These are phyloP conservation scores for Cercospora zeina DNA, from an alignment of 2,329 filamentous ascomycete genomes.

Conservation along the genomic window DNA sequence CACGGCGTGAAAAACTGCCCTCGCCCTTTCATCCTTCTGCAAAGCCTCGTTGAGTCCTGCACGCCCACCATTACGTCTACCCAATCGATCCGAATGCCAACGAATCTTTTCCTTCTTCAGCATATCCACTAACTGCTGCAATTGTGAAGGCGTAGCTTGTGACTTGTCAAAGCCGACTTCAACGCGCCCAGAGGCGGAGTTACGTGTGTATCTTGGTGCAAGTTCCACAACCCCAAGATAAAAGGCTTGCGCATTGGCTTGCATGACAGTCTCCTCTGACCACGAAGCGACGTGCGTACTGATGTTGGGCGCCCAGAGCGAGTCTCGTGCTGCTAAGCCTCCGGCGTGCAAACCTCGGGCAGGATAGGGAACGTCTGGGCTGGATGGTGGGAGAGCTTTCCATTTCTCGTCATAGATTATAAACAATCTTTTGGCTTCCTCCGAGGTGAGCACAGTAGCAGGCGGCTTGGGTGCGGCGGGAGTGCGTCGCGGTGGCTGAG, in stretches of 20 bases:
- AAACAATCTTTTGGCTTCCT: slow-evolving; percentile 36
- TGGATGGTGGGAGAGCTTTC: slow-evolving; percentile 31
- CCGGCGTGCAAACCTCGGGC: slow-evolving; percentile 34
- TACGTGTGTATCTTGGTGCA: slow-evolving; percentile 31
- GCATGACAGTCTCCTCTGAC: slow-evolving; percentile 38
- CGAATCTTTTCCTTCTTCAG: slow-evolving; percentile 40
- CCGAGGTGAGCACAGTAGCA: slow-evolving; percentile 30
- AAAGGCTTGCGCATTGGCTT: slow-evolving; percentile 40
- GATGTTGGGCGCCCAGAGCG: slow-evolving; percentile 33
- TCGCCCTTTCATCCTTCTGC: slow-evolving; percentile 36
- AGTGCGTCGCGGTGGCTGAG: slow-evolving; percentile 10
- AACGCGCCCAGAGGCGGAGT: slow-evolving; percentile 28
- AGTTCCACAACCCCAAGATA: slow-evolving; percentile 35
- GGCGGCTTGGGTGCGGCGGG: slow-evolving; percentile 27
- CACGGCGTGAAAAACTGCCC: slow-evolving; percentile 40
- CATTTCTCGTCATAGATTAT: slow-evolving; percentile 36
- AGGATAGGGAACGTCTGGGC: slow-evolving; percentile 37
- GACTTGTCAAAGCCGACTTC: slow-evolving; percentile 33
- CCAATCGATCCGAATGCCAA: slow-evolving; percentile 40
- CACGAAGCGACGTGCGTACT: slow-evolving; percentile 31
- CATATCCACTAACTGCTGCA: slow-evolving; percentile 33
- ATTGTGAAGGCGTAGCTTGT: slow-evolving; percentile 27
- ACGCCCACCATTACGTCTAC: slow-evolving; percentile 32
- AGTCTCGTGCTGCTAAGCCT: slow-evolving; percentile 31
- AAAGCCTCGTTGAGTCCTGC: slow-evolving; percentile 31